phyloP scores from a whole-genome alignment of 2,329 filamentous ascomycete species.

The Epichloe scottii region DNA sequence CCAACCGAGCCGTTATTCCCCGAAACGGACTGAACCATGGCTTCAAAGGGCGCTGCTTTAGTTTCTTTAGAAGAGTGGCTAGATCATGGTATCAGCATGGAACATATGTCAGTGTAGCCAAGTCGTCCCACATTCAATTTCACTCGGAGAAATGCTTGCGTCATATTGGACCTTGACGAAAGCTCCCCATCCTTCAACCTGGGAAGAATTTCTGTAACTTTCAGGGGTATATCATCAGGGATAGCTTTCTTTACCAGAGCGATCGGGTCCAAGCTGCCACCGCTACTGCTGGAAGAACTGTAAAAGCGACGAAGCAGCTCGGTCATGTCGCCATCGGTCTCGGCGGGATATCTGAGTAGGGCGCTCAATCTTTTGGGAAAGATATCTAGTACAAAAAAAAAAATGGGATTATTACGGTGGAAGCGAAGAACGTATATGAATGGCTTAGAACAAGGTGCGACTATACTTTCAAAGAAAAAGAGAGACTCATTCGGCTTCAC shows the following conservation, averaged over 20 bases:
- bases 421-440: too few species aligned
- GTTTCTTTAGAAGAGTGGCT: constrained; percentile 45
- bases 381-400: constrained; percentile 43
- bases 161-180: constrained; percentile 72
- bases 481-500: constrained; percentile 66
- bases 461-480: constrained; percentile 77
- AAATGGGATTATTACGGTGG: too few species aligned
- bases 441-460: background rate
- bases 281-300: constrained; percentile 32
- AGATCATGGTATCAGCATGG: background rate
- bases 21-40: constrained; percentile 86
- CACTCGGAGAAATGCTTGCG: constrained; percentile 22
- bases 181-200: constrained; percentile 84
- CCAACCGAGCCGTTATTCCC: constrained; percentile 56
- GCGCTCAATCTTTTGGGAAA: constrained; percentile 63
- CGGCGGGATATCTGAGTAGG: constrained; percentile 33
- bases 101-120: background rate
- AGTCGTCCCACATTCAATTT: constrained; percentile 28
- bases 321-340: constrained; percentile 35
- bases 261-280: constrained; percentile 39
- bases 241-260: constrained; percentile 48
- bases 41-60: constrained; percentile 59
- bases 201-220: constrained; percentile 70
- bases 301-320: constrained; percentile 40
- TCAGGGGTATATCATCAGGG: constrained; percentile 48